Evolutionary conservation across 1,284 basidiomycete species (phyloP).

Genomic region (Ustilago trichophora): DNA sequence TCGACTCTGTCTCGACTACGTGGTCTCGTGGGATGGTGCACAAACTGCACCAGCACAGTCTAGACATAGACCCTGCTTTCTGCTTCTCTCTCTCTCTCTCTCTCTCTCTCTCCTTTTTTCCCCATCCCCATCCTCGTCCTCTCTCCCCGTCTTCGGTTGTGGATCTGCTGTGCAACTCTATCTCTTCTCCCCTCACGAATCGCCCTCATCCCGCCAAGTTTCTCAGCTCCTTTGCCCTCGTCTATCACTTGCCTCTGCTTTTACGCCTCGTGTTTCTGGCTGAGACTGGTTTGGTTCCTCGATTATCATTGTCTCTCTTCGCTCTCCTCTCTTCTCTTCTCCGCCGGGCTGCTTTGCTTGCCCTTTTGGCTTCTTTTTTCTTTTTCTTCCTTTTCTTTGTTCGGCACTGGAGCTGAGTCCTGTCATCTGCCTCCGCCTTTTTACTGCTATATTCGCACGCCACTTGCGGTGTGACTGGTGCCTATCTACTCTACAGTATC

Average conservation of each 20-base stretch:
- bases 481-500: background rate
- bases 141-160: too few species aligned
- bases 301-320: background rate
- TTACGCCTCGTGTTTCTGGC: background rate
- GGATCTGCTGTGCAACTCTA: too few species aligned
- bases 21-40: too few species aligned
- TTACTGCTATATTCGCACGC: too few species aligned
- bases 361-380: background rate
- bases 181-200: background rate
- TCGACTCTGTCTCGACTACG: too few species aligned
- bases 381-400: too few species aligned
- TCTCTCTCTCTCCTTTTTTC: background rate
- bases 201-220: conserved; percentile 1
- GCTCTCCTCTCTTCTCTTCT: conserved; percentile 1
- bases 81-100: background rate
- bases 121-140: background rate
- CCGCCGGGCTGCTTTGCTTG: conserved; percentile 4
- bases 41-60: background rate
- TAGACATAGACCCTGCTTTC: background rate
- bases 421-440: too few species aligned
- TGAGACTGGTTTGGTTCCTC: too few species aligned
- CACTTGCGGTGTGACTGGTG: too few species aligned
- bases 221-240: background rate
- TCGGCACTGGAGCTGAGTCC: too few species aligned
- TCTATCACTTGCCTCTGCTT: background rate